Evolutionary conservation across 2,329 filamentous ascomycete species (phyloP).

Genomic region (Ascochyta fabae): DNA sequence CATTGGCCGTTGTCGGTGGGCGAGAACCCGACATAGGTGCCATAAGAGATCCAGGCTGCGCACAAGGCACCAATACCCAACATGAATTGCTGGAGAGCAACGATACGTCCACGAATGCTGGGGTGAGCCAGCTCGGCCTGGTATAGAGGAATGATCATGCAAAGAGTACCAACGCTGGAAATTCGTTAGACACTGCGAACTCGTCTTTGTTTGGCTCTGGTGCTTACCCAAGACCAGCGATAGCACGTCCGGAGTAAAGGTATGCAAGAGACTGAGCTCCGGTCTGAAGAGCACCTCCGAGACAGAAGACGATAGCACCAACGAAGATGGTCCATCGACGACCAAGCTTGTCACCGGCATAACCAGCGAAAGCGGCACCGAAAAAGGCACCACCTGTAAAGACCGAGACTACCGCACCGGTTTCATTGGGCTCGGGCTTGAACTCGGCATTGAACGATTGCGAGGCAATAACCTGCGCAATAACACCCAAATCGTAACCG

Average conservation of each 20-base stretch:
- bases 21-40: conserved; percentile 59
- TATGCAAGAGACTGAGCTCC: conserved; percentile 66
- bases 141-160: conserved; percentile 74
- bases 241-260: conserved; percentile 72
- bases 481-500: conserved; percentile 67
- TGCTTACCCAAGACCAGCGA: conserved; percentile 70
- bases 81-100: conserved; percentile 82
- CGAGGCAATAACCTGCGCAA: conserved; percentile 61
- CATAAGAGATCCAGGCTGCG: conserved; percentile 77
- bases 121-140: conserved; percentile 83
- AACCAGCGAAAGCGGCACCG: conserved; percentile 70
- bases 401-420: conserved; percentile 75
- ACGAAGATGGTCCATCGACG: conserved; percentile 74
- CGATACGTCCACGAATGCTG: conserved; percentile 76
- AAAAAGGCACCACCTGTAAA: conserved; percentile 80
- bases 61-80: conserved; percentile 75
- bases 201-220: background rate
- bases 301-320: conserved; percentile 72
- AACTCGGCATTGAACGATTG: conserved; percentile 52
- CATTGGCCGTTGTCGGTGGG: conserved; percentile 60
- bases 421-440: conserved; percentile 52
- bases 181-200: conserved; percentile 1
- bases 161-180: conserved; percentile 63
- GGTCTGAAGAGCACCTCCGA: conserved; percentile 77
- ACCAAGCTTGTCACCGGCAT: conserved; percentile 68